Conservation (phyloP, 2,329 filamentous ascomycete genomes). For the Sporothrix curviconia region DNA sequence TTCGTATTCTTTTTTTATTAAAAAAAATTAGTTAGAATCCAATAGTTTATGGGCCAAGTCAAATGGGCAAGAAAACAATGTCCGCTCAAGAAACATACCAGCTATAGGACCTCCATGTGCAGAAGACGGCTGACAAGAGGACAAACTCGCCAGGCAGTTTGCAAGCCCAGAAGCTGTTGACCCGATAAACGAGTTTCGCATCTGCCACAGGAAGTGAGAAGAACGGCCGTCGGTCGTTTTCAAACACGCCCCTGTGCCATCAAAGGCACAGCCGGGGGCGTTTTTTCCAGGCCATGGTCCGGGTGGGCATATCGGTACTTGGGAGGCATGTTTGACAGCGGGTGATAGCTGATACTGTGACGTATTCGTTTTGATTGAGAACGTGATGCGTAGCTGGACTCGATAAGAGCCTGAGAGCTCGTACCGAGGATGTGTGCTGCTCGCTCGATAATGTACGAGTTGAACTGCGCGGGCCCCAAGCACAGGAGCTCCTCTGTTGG, state of each 20-base stretch:
- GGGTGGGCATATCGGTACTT: conserved; percentile 21
- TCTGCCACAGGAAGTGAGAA: conserved; percentile 13
- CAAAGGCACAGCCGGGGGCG: background rate
- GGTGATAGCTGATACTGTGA: conserved; percentile 20
- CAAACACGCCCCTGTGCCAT: background rate
- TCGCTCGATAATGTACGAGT: conserved; percentile 26
- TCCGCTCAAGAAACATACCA: too few relatives aligned
- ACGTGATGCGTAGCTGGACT: conserved; percentile 20
- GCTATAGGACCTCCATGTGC: conserved; percentile 29
- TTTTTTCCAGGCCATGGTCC: conserved; percentile 23
- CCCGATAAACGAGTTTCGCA: conserved; percentile 5
- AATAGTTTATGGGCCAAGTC: too few relatives aligned
- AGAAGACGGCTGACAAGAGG: conserved; percentile 31
- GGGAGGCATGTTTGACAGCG: conserved; percentile 26
- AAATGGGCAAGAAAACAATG: too few relatives aligned
- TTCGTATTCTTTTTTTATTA: conserved; percentile 26
- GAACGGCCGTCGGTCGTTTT: conserved; percentile 16
- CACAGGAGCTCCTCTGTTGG: conserved; percentile 20
- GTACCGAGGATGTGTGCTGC: conserved; percentile 30
- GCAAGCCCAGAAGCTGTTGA: conserved; percentile 8
- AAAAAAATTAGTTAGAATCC: background rate
- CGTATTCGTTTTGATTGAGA: conserved; percentile 26
- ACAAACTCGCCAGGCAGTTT: conserved; percentile 23
- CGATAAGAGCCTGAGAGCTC: conserved; percentile 25
- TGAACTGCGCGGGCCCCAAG: conserved; percentile 16